Evolutionary conservation across 2,329 filamentous ascomycete species (phyloP), one percentile per base, ranked within the genome.

Genomic region (Fusarium sp.): DNA sequence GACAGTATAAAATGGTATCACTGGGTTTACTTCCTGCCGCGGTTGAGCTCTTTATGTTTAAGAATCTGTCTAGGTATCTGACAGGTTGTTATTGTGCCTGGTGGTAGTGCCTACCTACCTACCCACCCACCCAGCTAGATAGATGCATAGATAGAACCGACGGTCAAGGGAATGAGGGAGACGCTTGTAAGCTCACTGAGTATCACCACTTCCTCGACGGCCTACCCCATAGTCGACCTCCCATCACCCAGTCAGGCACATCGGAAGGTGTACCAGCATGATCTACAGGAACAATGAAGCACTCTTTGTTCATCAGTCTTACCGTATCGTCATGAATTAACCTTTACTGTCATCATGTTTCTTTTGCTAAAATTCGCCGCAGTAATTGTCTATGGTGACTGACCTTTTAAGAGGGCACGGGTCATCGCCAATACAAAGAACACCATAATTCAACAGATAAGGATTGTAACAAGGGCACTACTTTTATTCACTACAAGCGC

Each of bases 401-500:
- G 34, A 37, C 10, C 18, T 37, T 10, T 37, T n/a, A 10, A 37
- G 34, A n/a, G 18, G 34, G 10, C 34, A 37, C 18, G n/a, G 5
- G 34, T 37, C 18, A 37, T 37, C 12, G n/a, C 32, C 22, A 40
- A 27, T 3, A 49, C n/a, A n/a, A 20, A 45, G 32, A 54, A 54
- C 22, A 48, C n/a, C 41, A 22, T 32, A 24, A 4, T 16, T 20
- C 7, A 41, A 22, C 20, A 44, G 14, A 55, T 13, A 18, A 48
- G 18, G 40, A 27, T 57, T 41, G 13, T 74, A 74, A 75, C 73
- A 75, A 76, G 66, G 72, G 53, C 71, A 73, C 74, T 75, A 66
- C 71, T 75, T 74, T 75, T 74, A 71, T 76, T 75, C 61, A 58
- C 59, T 65, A 58, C 60, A 72, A 72, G 61, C 48, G 65, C 69